A percentile compares a stretch with the other conserved stretches of the same genome.
These are phyloP conservation scores for Dactylellina haptotyla DNA, from an alignment of 2,329 filamentous ascomycete species.

Conservation along the genomic window DNA sequence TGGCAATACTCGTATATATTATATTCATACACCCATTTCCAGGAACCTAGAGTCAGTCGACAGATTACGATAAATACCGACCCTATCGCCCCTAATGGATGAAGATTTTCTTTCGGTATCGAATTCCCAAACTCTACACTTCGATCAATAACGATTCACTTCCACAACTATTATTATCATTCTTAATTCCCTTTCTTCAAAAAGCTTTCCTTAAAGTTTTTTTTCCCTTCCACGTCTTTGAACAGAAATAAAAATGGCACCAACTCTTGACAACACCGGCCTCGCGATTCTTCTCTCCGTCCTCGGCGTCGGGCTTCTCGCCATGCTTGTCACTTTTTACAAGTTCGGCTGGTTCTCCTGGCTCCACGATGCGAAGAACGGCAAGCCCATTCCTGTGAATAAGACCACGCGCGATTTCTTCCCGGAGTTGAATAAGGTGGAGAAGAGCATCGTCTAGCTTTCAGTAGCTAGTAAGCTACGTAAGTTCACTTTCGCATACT, in stretches of 20 bases:
- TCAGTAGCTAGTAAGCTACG: background rate
- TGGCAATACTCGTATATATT: too few species aligned
- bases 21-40: too few species aligned
- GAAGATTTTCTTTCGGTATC: background rate
- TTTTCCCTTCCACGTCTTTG: background rate
- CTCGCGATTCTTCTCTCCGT: slow-evolving; percentile 22
- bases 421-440: slow-evolving; percentile 3
- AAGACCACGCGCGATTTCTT: slow-evolving; percentile 22
- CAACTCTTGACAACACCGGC: background rate
- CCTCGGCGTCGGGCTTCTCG: slow-evolving; percentile 27
- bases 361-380: background rate
- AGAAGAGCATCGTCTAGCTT: background rate
- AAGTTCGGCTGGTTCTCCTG: slow-evolving; percentile 45
- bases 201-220: background rate
- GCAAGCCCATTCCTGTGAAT: slow-evolving; percentile 1
- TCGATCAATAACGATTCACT: background rate
- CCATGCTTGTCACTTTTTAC: slow-evolving; percentile 46
- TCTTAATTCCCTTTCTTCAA: background rate
- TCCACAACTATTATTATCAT: background rate
- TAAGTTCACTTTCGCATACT: too few species aligned
- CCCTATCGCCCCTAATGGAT: background rate
- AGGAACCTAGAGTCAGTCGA: too few species aligned
- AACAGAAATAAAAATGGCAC: background rate
- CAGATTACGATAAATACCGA: background rate
- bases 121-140: background rate